These are phyloP conservation scores for Gigaspora rosea DNA, from an alignment of 192 early-diverging fungal species.

Conservation along the genomic window DNA sequence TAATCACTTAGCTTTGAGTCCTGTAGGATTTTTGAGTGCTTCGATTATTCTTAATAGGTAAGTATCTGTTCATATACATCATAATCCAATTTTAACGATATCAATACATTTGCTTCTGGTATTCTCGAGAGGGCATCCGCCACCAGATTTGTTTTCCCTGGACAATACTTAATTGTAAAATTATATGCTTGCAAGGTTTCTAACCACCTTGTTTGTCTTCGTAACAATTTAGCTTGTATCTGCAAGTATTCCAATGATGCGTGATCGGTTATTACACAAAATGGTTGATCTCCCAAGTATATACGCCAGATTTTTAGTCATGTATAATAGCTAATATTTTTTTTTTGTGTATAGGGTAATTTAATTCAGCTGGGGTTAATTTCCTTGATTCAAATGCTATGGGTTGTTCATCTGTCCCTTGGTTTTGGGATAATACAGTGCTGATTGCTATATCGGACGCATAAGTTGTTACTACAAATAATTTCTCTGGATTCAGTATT, in stretches of 20 bases:
- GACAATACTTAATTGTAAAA: constrained; percentile 18
- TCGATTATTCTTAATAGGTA: too few relatives aligned
- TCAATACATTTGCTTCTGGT: too few relatives aligned
- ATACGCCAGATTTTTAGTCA: constrained; percentile 40
- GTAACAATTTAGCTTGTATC: constrained; percentile 35
- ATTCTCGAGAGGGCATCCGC: background rate
- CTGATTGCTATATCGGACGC: constrained; percentile 45
- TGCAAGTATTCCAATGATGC: constrained; percentile 44
- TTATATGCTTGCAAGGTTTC: constrained; percentile 5
- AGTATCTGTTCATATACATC: too few relatives aligned
- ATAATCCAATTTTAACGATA: too few relatives aligned
- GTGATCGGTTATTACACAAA: constrained; percentile 47
- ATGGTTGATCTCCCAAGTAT: constrained; percentile 32
- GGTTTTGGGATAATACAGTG: constrained; percentile 40
- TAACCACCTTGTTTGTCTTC: constrained; percentile 29
- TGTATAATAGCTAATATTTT: constrained; percentile 49
- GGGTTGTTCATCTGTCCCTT: constrained; percentile 33
- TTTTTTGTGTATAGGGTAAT: constrained; percentile 38
- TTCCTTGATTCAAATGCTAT: constrained; percentile 41
- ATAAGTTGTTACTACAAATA: constrained; percentile 39
- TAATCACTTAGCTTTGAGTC: too few relatives aligned
- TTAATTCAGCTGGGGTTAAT: constrained; percentile 32
- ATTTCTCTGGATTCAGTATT: constrained; percentile 35
- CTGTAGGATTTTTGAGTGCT: too few relatives aligned
- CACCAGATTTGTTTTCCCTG: constrained; percentile 19